Evolutionary conservation across 768 basidiomycete species (phyloP).

Genomic region (Grammothele lineata): DNA sequence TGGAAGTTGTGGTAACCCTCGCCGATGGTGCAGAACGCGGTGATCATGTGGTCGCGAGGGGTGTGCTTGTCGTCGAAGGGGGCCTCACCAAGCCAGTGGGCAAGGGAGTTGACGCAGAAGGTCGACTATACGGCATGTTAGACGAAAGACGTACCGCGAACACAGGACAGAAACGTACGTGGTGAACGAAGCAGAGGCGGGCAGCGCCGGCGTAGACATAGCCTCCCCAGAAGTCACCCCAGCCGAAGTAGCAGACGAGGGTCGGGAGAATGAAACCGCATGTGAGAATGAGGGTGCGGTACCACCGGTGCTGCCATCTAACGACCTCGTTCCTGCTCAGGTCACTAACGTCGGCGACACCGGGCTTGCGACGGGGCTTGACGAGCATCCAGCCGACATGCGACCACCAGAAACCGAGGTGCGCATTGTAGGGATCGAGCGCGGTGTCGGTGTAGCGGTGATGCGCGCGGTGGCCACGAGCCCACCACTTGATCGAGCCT

Average conservation of each 20-base stretch:
- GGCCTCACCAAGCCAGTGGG: constrained; percentile 91
- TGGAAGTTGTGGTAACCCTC: constrained; percentile 99
- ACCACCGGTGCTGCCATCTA: constrained; percentile 84
- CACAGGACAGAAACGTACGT: constrained; percentile 39
- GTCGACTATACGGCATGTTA: constrained; percentile 63
- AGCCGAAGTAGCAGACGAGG: constrained; percentile 68
- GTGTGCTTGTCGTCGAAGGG: constrained; percentile 96
- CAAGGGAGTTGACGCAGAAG: constrained; percentile 95
- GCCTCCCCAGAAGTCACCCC: constrained; percentile 86
- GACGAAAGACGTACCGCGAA: neutral
- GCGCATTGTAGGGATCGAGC: constrained; percentile 92
- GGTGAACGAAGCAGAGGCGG: constrained; percentile 82
- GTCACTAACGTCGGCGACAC: constrained; percentile 88
- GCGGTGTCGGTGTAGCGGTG: constrained; percentile 97
- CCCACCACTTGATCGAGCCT: constrained; percentile 99
- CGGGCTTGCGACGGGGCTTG: constrained; percentile 85
- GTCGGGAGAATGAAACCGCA: constrained; percentile 77
- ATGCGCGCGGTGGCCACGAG: constrained; percentile 94
- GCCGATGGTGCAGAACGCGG: constrained; percentile 87
- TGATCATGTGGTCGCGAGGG: constrained; percentile 84
- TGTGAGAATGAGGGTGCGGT: constrained; percentile 61
- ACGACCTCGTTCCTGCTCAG: constrained; percentile 76
- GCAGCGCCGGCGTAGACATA: constrained; percentile 81
- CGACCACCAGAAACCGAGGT: constrained; percentile 82
- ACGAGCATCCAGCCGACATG: constrained; percentile 93